A percentile compares a stretch with the other conserved stretches of the same genome.
Evolutionary conservation across 495 filamentous ascomycete species (phyloP).

Genomic region (Cercophora samala): DNA sequence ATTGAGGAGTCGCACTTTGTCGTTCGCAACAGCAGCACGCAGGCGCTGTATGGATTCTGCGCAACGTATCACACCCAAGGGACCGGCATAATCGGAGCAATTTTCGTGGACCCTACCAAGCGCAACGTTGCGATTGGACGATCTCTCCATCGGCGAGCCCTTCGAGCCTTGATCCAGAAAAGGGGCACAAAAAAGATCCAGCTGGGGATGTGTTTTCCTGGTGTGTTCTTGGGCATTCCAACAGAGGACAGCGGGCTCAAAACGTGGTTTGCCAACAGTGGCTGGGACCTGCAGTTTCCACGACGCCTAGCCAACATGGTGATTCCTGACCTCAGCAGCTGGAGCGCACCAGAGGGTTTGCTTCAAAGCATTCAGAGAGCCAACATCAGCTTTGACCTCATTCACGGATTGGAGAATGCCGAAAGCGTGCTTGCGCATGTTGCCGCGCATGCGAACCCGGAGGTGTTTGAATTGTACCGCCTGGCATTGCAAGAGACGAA

Average conservation of each 20-base stretch:
- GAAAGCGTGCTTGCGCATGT: conserved; percentile 72
- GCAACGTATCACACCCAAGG: conserved; percentile 75
- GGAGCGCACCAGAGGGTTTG: conserved; percentile 72
- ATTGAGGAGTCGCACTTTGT: conserved; percentile 83
- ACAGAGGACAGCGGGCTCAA: conserved; percentile 51
- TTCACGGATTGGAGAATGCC: conserved; percentile 75
- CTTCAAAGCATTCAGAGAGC: conserved; percentile 66
- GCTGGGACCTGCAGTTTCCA: conserved; percentile 49
- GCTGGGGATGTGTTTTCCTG: conserved; percentile 72
- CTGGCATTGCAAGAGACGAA: conserved; percentile 69
- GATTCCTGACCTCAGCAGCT: conserved; percentile 62
- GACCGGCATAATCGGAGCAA: conserved; percentile 72
- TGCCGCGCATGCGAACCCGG: conserved; percentile 68
- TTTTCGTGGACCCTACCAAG: conserved; percentile 79
- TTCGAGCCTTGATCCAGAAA: conserved; percentile 62
- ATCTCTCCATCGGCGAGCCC: conserved; percentile 77
- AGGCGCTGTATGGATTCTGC: conserved; percentile 83
- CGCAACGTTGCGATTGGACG: conserved; percentile 83
- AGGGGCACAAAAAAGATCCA: conserved; percentile 70
- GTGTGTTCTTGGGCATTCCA: conserved; percentile 76
- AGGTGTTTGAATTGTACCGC: conserved; percentile 78
- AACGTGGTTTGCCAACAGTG: conserved; percentile 52
- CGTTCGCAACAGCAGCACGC: conserved; percentile 85
- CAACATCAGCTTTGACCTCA: conserved; percentile 69
- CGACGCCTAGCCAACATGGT: conserved; percentile 58